These are phyloP conservation scores for Teratosphaeria viscida DNA, from an alignment of 2,329 filamentous ascomycete genomes.

Conservation along the genomic window DNA sequence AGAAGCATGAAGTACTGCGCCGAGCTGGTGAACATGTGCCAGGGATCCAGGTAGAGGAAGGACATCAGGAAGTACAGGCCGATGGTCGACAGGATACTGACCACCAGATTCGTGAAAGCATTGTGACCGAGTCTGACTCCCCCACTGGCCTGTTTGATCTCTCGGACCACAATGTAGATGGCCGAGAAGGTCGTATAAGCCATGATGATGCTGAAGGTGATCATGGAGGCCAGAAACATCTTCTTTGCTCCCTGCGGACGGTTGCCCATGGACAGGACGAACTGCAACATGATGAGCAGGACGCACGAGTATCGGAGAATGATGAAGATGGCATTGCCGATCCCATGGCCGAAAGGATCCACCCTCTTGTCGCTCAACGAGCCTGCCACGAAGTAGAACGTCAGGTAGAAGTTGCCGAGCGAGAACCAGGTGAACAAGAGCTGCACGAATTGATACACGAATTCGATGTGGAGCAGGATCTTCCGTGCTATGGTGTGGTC, in stretches of 20 bases:
- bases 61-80: slow-evolving; percentile 95
- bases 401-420: slow-evolving; percentile 93
- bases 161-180: slow-evolving; percentile 78
- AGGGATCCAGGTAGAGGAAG: slow-evolving; percentile 92
- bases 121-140: slow-evolving; percentile 62
- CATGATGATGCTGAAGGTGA: slow-evolving; percentile 92
- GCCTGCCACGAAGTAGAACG: slow-evolving; percentile 95
- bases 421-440: slow-evolving; percentile 97
- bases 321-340: slow-evolving; percentile 76
- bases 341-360: slow-evolving; percentile 84
- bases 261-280: slow-evolving; percentile 93
- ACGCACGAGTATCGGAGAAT: slow-evolving; percentile 77
- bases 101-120: slow-evolving; percentile 87
- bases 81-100: slow-evolving; percentile 78
- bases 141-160: slow-evolving; percentile 44
- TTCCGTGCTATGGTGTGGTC: slow-evolving; percentile 88
- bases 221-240: slow-evolving; percentile 78
- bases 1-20: slow-evolving; percentile 87
- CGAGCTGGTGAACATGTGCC: slow-evolving; percentile 95
- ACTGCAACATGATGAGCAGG: slow-evolving; percentile 84
- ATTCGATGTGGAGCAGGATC: slow-evolving; percentile 85
- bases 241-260: slow-evolving; percentile 88
- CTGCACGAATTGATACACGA: slow-evolving; percentile 86
- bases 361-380: slow-evolving; percentile 67
- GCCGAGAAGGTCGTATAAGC: slow-evolving; percentile 83